phyloP scores from a whole-genome alignment of 2,329 filamentous ascomycete species.

The Fusarium sp. region DNA sequence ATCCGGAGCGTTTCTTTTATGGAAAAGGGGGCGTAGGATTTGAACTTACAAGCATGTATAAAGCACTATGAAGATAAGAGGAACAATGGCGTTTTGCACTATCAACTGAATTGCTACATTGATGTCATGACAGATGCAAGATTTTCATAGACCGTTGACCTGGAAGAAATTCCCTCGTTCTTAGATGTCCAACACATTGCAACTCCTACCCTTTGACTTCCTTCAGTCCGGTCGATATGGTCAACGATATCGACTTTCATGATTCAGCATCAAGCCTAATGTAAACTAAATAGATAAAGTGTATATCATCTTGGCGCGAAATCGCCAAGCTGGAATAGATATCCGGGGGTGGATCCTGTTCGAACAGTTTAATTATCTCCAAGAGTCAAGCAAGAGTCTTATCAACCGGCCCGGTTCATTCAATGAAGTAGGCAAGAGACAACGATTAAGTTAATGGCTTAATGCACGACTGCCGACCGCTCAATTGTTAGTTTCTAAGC shows the following conservation, averaged over 20 bases:
- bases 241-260: background rate
- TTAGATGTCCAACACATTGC: background rate
- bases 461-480: constrained; percentile 14
- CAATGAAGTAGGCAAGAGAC: constrained; percentile 22
- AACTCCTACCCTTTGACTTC: background rate
- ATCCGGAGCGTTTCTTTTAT: constrained; percentile 24
- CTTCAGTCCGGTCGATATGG: background rate
- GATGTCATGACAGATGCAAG: background rate
- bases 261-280: constrained; percentile 6
- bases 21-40: constrained; percentile 7
- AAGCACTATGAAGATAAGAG: background rate
- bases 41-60: background rate
- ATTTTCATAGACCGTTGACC: background rate
- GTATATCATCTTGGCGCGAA: constrained; percentile 25
- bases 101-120: background rate
- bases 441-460: constrained; percentile 3
- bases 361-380: background rate
- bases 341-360: constrained; percentile 27
- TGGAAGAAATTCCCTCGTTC: background rate
- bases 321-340: constrained; percentile 28
- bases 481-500: constrained; percentile 22
- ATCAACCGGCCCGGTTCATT: constrained; percentile 40
- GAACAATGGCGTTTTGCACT: background rate
- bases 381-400: constrained; percentile 5
- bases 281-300: background rate